phyloP scores from a whole-genome alignment of 164 flowering plant genomes.

The Akebia trifoliata region DNA sequence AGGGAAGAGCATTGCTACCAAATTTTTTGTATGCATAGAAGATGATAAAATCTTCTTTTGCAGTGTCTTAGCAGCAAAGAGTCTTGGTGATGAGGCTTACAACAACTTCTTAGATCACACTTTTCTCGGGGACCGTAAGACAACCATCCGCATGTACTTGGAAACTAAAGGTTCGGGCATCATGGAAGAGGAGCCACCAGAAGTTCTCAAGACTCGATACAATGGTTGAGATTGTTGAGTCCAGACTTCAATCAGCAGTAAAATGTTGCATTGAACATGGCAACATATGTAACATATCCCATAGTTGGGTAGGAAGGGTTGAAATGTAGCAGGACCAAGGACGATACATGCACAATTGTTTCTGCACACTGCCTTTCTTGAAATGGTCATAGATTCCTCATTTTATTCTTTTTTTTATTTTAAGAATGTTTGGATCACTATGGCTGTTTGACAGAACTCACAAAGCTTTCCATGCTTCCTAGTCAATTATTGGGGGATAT shows the following conservation, averaged over 20 bases:
- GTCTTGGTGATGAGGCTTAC: slow-evolving; percentile 54
- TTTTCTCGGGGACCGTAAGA: slow-evolving; percentile 69
- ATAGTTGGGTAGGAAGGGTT: not conserved
- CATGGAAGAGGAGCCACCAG: slow-evolving; percentile 96
- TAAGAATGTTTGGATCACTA: too few species aligned
- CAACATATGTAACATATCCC: too few species aligned
- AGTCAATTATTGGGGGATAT: too few species aligned
- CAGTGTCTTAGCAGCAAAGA: slow-evolving; percentile 86
- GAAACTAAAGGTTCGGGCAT: slow-evolving; percentile 67
- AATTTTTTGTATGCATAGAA: not conserved
- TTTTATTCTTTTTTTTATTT: too few species aligned
- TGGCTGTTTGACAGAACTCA: too few species aligned
- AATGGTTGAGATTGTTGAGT: slow-evolving; percentile 50
- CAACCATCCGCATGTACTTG: slow-evolving; percentile 67
- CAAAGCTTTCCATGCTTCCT: too few species aligned
- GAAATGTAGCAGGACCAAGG: too few species aligned
- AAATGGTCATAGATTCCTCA: too few species aligned
- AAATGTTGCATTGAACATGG: not conserved
- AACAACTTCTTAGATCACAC: slow-evolving; percentile 87
- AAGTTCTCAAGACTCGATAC: slow-evolving; percentile 57
- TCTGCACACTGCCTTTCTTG: too few species aligned
- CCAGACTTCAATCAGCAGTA: not conserved
- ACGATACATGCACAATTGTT: too few species aligned
- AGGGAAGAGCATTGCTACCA: not conserved
- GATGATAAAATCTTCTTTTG: slow-evolving; percentile 12